A percentile compares a stretch with the other conserved stretches of the same genome.
Evolutionary conservation across 306 rosid species (phyloP).

Genomic region (Glycyrrhiza uralensis): DNA sequence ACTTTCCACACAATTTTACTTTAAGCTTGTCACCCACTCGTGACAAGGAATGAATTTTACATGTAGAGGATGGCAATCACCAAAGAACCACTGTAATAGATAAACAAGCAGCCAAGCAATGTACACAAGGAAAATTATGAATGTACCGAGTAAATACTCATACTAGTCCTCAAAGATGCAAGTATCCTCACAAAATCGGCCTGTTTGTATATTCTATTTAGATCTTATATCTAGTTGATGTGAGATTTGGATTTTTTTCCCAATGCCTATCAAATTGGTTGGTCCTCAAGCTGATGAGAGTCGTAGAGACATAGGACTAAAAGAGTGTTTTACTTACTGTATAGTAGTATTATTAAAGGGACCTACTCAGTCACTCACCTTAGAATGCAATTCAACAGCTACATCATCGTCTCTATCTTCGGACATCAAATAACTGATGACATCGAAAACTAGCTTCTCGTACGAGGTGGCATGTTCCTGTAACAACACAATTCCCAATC

Average conservation of each 20-base stretch:
- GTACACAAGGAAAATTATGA: background rate
- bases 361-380: slow-evolving; percentile 37
- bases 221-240: too few relatives aligned
- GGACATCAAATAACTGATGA: slow-evolving; percentile 59
- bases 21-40: background rate
- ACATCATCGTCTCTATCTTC: slow-evolving; percentile 66
- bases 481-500: slow-evolving; percentile 17
- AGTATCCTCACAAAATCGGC: background rate
- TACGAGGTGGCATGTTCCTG: slow-evolving; percentile 83
- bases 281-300: background rate
- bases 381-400: slow-evolving; percentile 57
- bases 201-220: too few relatives aligned
- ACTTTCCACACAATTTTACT: background rate
- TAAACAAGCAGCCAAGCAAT: background rate
- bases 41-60: background rate
- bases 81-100: background rate
- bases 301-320: background rate
- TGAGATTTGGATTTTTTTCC: too few relatives aligned
- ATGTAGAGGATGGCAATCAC: background rate
- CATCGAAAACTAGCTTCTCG: slow-evolving; percentile 69
- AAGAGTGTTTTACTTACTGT: background rate
- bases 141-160: background rate
- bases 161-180: background rate
- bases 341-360: background rate
- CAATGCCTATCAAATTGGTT: too few relatives aligned